Evolutionary conservation across 768 basidiomycete genomes (phyloP), one percentile per base, ranked within the genome.

Genomic region (Tylopilus sp.): DNA sequence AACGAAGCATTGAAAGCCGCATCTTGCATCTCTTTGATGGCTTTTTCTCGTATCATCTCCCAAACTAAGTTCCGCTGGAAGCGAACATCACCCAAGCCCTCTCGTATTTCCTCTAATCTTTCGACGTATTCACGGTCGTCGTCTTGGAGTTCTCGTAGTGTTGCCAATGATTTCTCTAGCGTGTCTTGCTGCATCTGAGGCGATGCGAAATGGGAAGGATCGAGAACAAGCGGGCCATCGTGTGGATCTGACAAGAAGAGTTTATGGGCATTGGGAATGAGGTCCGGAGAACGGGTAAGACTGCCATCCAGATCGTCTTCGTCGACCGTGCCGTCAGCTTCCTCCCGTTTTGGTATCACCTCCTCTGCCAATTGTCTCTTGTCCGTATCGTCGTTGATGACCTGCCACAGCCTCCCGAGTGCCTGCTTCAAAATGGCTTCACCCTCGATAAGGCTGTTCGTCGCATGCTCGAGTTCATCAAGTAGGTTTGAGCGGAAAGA

Each of bases 81-180:
- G 50, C 84, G 74, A 28, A 87, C 80, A 58, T 88, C 85, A 6
- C 92, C 92, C 50, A 93, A 67, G 3, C 83, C 83, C 59, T 93
- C 89, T 48, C 92, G 72, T 49, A 94, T 89, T 66, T 94, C 92
- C 62, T 88, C 82, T 49, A 94, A 70, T 25, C 91, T 80, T 63
- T 92, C 91, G 6, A 87, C 83, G 63, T 93, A 94, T 68, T 93
- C 92, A 41, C 89, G 76, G 6, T 87, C 87, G 60, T 94, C 92
- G 62, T 93, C 92, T 59, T 89, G 86, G 21, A 94, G 73, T 59
- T 94, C 92, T 47, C 87, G 81, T 48, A 93, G 70, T 3, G 82
- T 78, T 16, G 85, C 81, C 33, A 92, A 60, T 14, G 86, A 83
- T 65, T 89, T 91, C 63, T 92, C 89, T 50, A 93, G 65, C 14